phyloP scores from a whole-genome alignment of 2,329 filamentous ascomycete species.

The Hymenoscyphus repandus region DNA sequence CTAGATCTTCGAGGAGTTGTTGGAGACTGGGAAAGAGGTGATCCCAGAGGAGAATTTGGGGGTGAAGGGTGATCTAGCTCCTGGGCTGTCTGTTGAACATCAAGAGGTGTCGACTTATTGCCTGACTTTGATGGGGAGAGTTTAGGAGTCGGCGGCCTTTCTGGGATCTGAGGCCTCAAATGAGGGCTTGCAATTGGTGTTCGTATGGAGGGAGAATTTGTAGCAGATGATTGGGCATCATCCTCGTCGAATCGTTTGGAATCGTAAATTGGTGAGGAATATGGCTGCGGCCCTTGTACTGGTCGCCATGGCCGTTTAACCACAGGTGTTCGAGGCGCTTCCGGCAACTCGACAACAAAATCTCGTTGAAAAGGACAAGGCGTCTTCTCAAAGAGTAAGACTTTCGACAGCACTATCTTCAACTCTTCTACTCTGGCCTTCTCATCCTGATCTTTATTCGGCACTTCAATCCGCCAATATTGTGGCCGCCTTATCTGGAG shows the following conservation, averaged over 20 bases:
- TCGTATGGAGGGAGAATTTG: not conserved
- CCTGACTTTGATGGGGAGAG: slow-evolving; percentile 1
- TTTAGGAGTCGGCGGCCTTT: slow-evolving; percentile 1
- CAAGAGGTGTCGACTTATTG: not conserved
- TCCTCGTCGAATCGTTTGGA: slow-evolving; percentile 8
- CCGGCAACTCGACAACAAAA: slow-evolving; percentile 70
- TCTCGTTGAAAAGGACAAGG: slow-evolving; percentile 76
- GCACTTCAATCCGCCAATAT: slow-evolving; percentile 88
- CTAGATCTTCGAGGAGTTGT: not conserved
- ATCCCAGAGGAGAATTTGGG: not conserved
- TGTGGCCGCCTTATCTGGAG: slow-evolving; percentile 75
- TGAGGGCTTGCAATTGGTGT: not conserved
- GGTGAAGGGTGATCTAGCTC: not conserved
- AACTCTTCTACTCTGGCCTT: slow-evolving; percentile 59
- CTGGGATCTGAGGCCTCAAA: not conserved
- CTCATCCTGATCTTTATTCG: slow-evolving; percentile 59
- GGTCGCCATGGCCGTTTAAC: slow-evolving; percentile 67
- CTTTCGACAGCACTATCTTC: slow-evolving; percentile 62
- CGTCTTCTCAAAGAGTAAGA: slow-evolving; percentile 83
- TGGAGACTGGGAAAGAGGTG: not conserved
- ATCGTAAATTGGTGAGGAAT: slow-evolving; percentile 10
- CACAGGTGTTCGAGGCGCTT: slow-evolving; percentile 58
- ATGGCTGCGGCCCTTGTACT: slow-evolving; percentile 22
- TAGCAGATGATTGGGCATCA: not conserved
- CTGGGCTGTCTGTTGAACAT: not conserved